A percentile compares a stretch with the other conserved stretches of the same genome.
These are phyloP conservation scores for Fermentozyma sake DNA, from an alignment of 1,139 yeast species.

Conservation along the genomic window DNA sequence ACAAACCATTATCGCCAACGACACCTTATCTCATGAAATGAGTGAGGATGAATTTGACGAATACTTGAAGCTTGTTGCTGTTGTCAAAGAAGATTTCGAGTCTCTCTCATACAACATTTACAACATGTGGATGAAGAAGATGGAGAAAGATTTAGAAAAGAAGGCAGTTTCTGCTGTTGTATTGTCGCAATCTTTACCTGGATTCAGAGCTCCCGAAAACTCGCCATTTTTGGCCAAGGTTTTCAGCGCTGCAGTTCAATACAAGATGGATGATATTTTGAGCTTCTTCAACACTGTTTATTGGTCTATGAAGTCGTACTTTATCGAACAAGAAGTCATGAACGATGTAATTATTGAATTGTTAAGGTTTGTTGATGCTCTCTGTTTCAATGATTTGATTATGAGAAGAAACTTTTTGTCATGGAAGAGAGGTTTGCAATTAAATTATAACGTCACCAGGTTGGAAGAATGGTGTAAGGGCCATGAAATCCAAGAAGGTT, in stretches of 20 bases:
- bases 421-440: slow-evolving; percentile 97
- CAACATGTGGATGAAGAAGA: slow-evolving; percentile 96
- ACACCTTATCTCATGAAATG: slow-evolving; percentile 76
- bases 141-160: slow-evolving; percentile 87
- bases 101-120: slow-evolving; percentile 89
- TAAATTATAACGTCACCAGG: slow-evolving; percentile 93
- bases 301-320: slow-evolving; percentile 92
- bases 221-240: slow-evolving; percentile 83
- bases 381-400: slow-evolving; percentile 91
- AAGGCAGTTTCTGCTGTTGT: slow-evolving; percentile 93
- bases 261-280: slow-evolving; percentile 92
- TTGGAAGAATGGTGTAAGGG: slow-evolving; percentile 98
- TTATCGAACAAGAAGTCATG: slow-evolving; percentile 80
- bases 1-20: slow-evolving; percentile 80
- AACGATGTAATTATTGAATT: slow-evolving; percentile 83
- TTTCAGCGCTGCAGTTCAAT: slow-evolving; percentile 67
- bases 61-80: slow-evolving; percentile 83
- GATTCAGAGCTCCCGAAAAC: slow-evolving; percentile 86
- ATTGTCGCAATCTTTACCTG: slow-evolving; percentile 91
- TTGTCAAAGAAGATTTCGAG: slow-evolving; percentile 92
- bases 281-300: slow-evolving; percentile 86
- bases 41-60: slow-evolving; percentile 87
- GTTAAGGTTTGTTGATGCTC: slow-evolving; percentile 84
- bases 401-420: slow-evolving; percentile 93
- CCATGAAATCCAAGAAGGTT: slow-evolving; percentile 87